Conservation (phyloP, 345 rosid genomes). For the Excoecaria cochinchinensis region DNA sequence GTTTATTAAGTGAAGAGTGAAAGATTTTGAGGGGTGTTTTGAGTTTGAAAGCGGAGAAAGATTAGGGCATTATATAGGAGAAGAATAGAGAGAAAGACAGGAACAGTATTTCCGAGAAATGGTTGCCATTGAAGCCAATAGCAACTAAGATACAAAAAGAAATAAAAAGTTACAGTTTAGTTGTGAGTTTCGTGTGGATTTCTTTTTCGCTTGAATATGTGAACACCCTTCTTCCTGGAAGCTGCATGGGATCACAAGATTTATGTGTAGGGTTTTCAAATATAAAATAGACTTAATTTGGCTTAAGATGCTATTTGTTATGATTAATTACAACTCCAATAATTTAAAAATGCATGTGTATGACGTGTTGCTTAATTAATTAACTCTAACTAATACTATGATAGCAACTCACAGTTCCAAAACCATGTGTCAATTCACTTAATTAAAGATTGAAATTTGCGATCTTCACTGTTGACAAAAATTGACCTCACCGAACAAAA, state of each 20-base stretch:
- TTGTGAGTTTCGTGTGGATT: slow-evolving; percentile 32
- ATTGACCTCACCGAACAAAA: too few species aligned
- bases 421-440: too few species aligned
- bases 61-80: slow-evolving; percentile 26
- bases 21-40: background rate
- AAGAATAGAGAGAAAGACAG: background rate
- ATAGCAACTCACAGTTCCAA: too few species aligned
- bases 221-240: slow-evolving; percentile 53
- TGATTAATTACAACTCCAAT: background rate
- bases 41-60: background rate
- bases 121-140: slow-evolving; percentile 15
- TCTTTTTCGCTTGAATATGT: slow-evolving; percentile 17
- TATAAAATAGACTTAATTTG: background rate
- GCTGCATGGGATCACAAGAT: slow-evolving; percentile 33
- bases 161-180: slow-evolving; percentile 1
- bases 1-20: background rate
- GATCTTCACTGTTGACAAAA: too few species aligned
- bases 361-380: background rate
- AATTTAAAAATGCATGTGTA: background rate
- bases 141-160: slow-evolving; percentile 9
- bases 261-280: background rate
- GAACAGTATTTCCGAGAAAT: slow-evolving; percentile 31
- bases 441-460: too few species aligned
- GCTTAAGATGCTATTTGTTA: background rate
- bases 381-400: background rate